Evolutionary conservation across 805 yeast species (phyloP).

Genomic region (Starmera pachycereana): DNA sequence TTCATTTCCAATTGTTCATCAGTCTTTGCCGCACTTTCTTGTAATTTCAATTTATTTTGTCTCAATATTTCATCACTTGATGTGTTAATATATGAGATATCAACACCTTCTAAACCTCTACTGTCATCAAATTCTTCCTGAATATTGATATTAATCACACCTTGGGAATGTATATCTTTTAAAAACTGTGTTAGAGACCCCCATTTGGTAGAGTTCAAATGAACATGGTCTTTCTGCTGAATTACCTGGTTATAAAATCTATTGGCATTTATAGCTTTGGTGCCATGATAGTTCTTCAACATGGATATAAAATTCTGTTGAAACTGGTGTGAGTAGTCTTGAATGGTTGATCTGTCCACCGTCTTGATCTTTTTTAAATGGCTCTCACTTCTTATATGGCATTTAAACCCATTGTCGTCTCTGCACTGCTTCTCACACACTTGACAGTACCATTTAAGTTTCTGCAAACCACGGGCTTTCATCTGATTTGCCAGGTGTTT

Average conservation of each 20-base stretch:
- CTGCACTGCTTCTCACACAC: conserved; percentile 88
- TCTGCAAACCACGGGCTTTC: conserved; percentile 79
- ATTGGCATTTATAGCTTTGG: conserved; percentile 70
- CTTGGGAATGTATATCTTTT: conserved; percentile 44
- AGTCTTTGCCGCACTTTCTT: conserved; percentile 24
- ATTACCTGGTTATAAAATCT: conserved; percentile 87
- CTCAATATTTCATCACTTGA: conserved; percentile 37
- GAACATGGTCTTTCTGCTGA: conserved; percentile 72
- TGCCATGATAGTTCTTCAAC: conserved; percentile 65
- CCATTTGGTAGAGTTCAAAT: conserved; percentile 87
- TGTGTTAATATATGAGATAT: conserved; percentile 44
- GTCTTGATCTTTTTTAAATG: conserved; percentile 53
- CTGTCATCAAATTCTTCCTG: conserved; percentile 11
- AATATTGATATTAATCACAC: conserved; percentile 40
- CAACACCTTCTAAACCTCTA: conserved; percentile 25
- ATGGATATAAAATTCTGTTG: conserved; percentile 52
- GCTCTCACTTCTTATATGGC: conserved; percentile 75
- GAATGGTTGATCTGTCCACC: conserved; percentile 38
- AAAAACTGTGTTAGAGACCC: conserved; percentile 58
- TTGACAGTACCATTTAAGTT: conserved; percentile 82
- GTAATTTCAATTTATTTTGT: conserved; percentile 26
- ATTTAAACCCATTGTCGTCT: conserved; percentile 91
- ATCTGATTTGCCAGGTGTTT: conserved; percentile 65
- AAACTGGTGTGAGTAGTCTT: conserved; percentile 51
- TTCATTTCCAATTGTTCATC: conserved; percentile 38